Evolutionary conservation across 768 basidiomycete species (phyloP).

Genomic region (Tulasnella calospora): DNA sequence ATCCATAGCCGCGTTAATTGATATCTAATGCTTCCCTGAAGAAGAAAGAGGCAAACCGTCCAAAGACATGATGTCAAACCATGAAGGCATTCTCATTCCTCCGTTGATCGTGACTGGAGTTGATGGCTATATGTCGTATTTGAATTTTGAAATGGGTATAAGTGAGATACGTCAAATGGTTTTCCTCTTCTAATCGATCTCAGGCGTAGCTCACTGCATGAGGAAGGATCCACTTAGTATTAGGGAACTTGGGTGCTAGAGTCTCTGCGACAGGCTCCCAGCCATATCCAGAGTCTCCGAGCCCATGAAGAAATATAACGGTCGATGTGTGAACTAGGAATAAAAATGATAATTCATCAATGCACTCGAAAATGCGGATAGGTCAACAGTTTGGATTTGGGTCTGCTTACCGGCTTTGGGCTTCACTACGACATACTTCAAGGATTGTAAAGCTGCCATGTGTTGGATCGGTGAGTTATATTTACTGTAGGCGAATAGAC

Average conservation of each 20-base stretch:
- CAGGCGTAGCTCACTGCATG: conserved; percentile 45
- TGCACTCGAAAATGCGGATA: neutral
- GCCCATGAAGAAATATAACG: conserved; percentile 78
- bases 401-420: conserved; percentile 19
- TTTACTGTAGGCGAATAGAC: neutral
- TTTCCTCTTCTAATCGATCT: neutral
- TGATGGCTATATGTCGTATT: conserved; percentile 34
- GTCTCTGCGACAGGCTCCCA: conserved; percentile 72
- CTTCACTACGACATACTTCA: conserved; percentile 29
- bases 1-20: neutral
- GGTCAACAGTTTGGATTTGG: neutral
- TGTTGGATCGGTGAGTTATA: neutral
- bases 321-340: conserved; percentile 67
- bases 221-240: conserved; percentile 88
- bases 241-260: conserved; percentile 55
- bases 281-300: conserved; percentile 38
- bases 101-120: conserved; percentile 70
- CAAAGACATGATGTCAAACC: conserved; percentile 41
- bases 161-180: neutral
- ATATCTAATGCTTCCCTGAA: neutral
- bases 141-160: neutral
- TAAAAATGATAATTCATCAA: conserved; percentile 25
- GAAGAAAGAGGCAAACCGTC: neutral
- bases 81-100: conserved; percentile 70
- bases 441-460: conserved; percentile 28